phyloP scores from a whole-genome alignment of 257 asterid species.

The Nicotiana undulata region DNA sequence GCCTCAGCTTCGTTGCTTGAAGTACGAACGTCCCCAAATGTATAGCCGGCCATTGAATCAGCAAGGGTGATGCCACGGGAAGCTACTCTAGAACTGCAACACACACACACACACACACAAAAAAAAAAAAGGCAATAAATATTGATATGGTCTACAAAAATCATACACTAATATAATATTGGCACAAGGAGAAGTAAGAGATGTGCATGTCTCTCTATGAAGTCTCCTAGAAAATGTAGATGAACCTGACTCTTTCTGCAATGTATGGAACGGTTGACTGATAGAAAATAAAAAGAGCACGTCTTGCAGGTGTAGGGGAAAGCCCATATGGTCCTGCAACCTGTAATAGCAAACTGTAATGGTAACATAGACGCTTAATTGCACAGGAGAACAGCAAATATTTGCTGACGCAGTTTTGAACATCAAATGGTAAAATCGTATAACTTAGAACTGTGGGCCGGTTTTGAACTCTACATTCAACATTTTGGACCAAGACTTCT shows the following conservation, averaged over 20 bases:
- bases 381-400: neutral
- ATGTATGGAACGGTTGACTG: slow-evolving; percentile 92
- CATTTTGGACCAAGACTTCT: neutral
- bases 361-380: neutral
- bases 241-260: slow-evolving; percentile 89
- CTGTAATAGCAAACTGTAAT: slow-evolving; percentile 32
- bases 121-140: neutral
- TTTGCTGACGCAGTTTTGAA: neutral
- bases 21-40: slow-evolving; percentile 12
- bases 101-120: slow-evolving; percentile 1
- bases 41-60: slow-evolving; percentile 52
- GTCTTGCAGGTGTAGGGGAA: slow-evolving; percentile 95
- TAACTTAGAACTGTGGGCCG: neutral
- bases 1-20: slow-evolving; percentile 33
- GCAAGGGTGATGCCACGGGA: slow-evolving; percentile 64
- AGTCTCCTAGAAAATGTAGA: neutral
- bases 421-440: neutral
- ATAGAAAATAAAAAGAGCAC: slow-evolving; percentile 80
- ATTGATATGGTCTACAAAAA: neutral
- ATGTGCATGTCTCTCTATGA: neutral
- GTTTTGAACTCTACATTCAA: neutral
- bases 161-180: neutral
- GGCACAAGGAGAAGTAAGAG: neutral
- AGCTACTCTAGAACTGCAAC: slow-evolving; percentile 81
- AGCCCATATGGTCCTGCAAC: slow-evolving; percentile 82